Evolutionary conservation across 441 rosid genomes (phyloP).

Genomic region (Populus trichocarpa): DNA sequence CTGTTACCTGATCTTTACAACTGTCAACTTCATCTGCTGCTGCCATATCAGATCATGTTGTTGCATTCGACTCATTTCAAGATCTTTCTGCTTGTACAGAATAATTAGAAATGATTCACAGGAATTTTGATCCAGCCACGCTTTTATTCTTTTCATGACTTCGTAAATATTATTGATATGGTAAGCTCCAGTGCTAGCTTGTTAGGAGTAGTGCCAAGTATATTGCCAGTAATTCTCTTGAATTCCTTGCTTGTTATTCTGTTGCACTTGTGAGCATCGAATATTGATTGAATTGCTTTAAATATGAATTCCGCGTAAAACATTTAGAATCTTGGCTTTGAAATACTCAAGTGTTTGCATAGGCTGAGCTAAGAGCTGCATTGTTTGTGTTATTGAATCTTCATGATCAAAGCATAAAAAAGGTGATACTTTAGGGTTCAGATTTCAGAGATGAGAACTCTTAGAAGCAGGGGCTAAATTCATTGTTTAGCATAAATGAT

Average conservation of each 20-base stretch:
- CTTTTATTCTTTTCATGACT: background rate
- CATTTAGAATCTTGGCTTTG: background rate
- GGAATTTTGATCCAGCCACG: slow-evolving; percentile 5
- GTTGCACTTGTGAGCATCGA: background rate
- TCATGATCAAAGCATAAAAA: too few species aligned
- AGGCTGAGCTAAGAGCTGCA: too few species aligned
- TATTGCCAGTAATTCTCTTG: background rate
- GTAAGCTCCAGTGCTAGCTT: background rate
- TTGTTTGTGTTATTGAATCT: too few species aligned
- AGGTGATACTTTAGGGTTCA: too few species aligned
- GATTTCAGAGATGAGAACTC: too few species aligned
- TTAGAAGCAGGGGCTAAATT: too few species aligned
- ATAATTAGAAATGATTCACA: background rate
- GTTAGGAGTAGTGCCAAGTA: background rate
- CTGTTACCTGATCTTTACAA: background rate
- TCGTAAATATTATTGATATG: slow-evolving; percentile 11
- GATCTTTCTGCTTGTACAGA: background rate
- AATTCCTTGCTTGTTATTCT: background rate
- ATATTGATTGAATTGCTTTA: background rate
- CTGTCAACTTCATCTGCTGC: slow-evolving; percentile 2
- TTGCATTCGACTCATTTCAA: background rate
- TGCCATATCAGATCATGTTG: background rate
- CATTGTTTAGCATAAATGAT: too few species aligned
- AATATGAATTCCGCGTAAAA: background rate
- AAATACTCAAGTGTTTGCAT: background rate